phyloP scores from a whole-genome alignment of 78 protist genomes.

The Isochrysis galbana region DNA sequence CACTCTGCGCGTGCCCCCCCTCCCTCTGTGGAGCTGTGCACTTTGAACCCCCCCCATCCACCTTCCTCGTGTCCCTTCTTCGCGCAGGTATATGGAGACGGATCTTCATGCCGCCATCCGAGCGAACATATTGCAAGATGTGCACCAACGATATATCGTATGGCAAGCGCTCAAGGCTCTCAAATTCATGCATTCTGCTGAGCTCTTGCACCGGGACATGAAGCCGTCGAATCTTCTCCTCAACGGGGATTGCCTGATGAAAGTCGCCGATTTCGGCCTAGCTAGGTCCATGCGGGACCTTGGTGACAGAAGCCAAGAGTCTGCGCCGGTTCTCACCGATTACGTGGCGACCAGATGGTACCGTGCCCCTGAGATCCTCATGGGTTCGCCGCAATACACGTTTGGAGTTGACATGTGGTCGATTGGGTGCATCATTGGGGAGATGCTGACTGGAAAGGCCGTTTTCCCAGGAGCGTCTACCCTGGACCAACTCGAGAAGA shows the following conservation, averaged over 20 bases:
- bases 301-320: not conserved
- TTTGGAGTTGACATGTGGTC: constrained; percentile 41
- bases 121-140: constrained; percentile 91
- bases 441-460: constrained; percentile 91
- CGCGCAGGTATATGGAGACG: not conserved
- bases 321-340: not conserved
- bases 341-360: constrained; percentile 38
- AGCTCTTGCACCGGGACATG: constrained; percentile 61
- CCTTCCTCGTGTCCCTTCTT: no score
- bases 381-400: constrained; percentile 36
- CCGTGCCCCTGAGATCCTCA: constrained; percentile 60
- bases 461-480: constrained; percentile 96
- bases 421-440: constrained; percentile 57
- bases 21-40: no score
- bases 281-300: not conserved
- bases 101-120: constrained; percentile 95
- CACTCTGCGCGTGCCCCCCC: no score
- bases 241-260: constrained; percentile 38
- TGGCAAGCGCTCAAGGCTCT: constrained; percentile 94
- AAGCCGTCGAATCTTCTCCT: constrained; percentile 53
- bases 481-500: constrained; percentile 91
- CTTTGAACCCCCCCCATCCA: no score
- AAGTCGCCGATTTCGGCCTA: not conserved
- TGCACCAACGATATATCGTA: constrained; percentile 92
- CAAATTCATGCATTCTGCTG: constrained; percentile 91